Conservation (phyloP, 2,329 filamentous ascomycete species). For the Nothomitra cinnamomea region DNA sequence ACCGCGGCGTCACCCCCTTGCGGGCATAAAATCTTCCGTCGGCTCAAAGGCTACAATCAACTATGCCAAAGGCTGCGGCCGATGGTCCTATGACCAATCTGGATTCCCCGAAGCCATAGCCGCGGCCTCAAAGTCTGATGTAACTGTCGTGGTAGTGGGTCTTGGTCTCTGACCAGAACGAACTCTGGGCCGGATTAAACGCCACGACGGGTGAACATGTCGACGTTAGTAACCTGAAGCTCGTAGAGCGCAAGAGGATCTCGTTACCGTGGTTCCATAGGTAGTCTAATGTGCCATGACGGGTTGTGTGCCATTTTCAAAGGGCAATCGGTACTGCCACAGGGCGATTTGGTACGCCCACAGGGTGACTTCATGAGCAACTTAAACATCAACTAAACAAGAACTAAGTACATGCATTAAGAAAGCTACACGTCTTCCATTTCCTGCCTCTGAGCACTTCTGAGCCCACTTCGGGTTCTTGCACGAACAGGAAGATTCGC, state of each 20-base stretch:
- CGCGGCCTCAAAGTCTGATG: conserved; percentile 47
- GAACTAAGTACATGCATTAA: no score
- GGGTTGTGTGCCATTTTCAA: no score
- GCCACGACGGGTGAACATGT: conserved; percentile 62
- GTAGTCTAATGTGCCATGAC: no score
- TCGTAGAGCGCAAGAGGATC: conserved; percentile 48
- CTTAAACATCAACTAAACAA: no score
- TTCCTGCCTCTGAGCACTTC: no score
- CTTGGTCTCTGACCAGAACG: conserved; percentile 55
- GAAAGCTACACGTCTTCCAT: no score
- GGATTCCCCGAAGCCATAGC: conserved; percentile 50
- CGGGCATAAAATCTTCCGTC: conserved; percentile 46
- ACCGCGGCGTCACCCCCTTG: conserved; percentile 51
- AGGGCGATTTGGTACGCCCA: no score
- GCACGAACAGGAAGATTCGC: no score
- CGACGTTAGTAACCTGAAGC: conserved; percentile 43
- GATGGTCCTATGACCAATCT: conserved; percentile 53
- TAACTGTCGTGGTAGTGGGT: conserved; percentile 56
- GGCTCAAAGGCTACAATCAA: conserved; percentile 39
- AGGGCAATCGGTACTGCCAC: no score
- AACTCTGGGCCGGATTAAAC: conserved; percentile 54
- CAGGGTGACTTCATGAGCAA: no score
- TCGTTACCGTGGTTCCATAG: no score
- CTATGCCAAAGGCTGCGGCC: conserved; percentile 53
- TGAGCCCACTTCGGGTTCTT: no score